A percentile compares a stretch with the other conserved stretches of the same genome.
phyloP scores from a whole-genome alignment of 2,329 filamentous ascomycete genomes.

The Colletotrichum tamarilloi region DNA sequence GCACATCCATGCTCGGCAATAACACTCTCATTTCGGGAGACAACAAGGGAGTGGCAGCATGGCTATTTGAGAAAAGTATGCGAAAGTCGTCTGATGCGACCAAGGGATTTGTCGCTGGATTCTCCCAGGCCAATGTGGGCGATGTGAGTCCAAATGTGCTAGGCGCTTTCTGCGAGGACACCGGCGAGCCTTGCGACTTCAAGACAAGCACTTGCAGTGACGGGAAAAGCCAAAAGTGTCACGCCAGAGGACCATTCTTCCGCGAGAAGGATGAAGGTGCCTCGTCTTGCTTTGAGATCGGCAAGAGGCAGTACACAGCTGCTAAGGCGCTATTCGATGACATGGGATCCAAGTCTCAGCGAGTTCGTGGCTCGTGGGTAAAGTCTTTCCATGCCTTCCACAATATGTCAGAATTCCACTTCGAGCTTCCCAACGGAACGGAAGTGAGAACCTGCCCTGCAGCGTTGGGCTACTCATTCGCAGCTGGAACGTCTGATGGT shows the following conservation, averaged over 20 bases:
- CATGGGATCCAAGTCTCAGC: conserved; percentile 50
- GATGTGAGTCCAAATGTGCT: conserved; percentile 88
- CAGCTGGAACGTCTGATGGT: conserved; percentile 89
- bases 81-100: conserved; percentile 62
- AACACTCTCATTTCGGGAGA: conserved; percentile 90
- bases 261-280: conserved; percentile 75
- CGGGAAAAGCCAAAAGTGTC: conserved; percentile 74
- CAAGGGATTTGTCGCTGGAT: conserved; percentile 83
- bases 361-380: conserved; percentile 72
- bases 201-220: conserved; percentile 83
- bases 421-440: conserved; percentile 78
- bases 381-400: conserved; percentile 85
- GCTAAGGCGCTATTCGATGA: conserved; percentile 59
- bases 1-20: conserved; percentile 89
- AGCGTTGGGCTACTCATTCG: conserved; percentile 89
- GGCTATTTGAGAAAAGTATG: conserved; percentile 81
- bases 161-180: conserved; percentile 89
- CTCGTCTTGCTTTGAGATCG: conserved; percentile 82
- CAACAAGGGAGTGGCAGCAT: conserved; percentile 92
- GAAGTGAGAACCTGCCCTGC: conserved; percentile 82
- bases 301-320: conserved; percentile 72
- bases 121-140: conserved; percentile 90
- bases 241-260: conserved; percentile 76
- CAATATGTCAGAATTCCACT: conserved; percentile 79
- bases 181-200: conserved; percentile 74